phyloP scores from a whole-genome alignment of 2,329 filamentous ascomycete species.

The Aspergillus phoenicis region DNA sequence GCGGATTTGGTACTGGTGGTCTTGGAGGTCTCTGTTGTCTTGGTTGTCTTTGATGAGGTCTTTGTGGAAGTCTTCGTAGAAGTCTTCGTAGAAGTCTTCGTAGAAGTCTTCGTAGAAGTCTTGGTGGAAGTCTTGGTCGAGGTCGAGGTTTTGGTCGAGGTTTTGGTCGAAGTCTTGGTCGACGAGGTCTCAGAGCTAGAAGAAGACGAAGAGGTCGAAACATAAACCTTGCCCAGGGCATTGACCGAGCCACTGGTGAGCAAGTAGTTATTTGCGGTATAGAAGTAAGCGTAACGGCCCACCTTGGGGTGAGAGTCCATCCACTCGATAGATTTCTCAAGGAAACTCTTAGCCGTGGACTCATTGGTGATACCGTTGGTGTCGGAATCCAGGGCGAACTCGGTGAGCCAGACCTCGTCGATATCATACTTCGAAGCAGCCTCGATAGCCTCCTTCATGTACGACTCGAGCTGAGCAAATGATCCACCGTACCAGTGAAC shows the following conservation, averaged over 20 bases:
- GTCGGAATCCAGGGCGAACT: background rate
- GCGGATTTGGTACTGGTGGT: background rate
- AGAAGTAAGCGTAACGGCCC: conserved; percentile 1
- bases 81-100: background rate
- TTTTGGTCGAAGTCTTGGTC: background rate
- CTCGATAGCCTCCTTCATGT: background rate
- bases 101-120: background rate
- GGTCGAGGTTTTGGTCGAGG: background rate
- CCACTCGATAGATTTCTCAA: background rate
- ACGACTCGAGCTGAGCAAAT: background rate
- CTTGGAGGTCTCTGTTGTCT: background rate
- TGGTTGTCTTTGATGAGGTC: background rate
- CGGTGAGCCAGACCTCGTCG: conserved; percentile 4
- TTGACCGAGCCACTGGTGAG: conserved; percentile 1
- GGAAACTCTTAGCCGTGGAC: background rate
- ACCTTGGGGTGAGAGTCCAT: background rate
- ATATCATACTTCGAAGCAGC: conserved; percentile 1
- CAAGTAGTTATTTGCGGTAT: background rate
- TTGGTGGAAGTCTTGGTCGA: background rate
- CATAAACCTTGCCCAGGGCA: background rate
- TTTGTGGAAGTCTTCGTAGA: background rate
- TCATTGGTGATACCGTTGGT: background rate
- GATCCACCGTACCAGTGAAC: conserved; percentile 8
- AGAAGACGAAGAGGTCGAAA: background rate
- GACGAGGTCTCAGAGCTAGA: background rate